phyloP scores from a whole-genome alignment of 306 rosid species.

The Pterocarpus santalinus region DNA sequence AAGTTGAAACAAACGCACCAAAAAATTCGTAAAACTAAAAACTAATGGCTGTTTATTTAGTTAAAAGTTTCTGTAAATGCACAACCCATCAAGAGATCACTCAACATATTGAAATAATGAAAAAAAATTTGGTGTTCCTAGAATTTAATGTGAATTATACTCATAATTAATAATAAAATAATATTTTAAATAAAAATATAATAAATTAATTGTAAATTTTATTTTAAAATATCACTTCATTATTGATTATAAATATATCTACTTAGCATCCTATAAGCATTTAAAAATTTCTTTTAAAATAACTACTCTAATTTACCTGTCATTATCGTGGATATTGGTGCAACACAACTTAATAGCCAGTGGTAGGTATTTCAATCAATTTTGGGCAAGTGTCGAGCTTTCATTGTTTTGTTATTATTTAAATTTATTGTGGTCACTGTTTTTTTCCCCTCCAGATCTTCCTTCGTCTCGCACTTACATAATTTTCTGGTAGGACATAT shows the following conservation, averaged over 20 bases:
- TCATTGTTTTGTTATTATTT: background rate
- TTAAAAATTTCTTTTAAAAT: background rate
- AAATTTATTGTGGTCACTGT: background rate
- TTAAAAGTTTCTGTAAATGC: background rate
- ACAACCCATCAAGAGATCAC: background rate
- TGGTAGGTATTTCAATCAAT: background rate
- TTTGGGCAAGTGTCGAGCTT: background rate
- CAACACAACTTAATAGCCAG: background rate
- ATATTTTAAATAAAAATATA: no score
- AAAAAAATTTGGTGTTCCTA: no score
- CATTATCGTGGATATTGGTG: background rate
- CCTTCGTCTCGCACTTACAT: conserved; percentile 12
- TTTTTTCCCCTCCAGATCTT: conserved; percentile 4
- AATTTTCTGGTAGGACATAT: conserved; percentile 16
- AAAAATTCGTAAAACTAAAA: no score
- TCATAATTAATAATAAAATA: no score
- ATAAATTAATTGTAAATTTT: no score
- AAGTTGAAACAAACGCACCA: no score
- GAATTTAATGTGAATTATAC: no score
- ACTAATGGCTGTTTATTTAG: no score
- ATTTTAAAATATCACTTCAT: no score
- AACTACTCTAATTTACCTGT: background rate
- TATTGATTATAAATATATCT: no score
- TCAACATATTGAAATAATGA: background rate
- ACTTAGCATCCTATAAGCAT: no score